phyloP scores from a whole-genome alignment of 108 stramenopile species.

The Conticribra weissflogii region DNA sequence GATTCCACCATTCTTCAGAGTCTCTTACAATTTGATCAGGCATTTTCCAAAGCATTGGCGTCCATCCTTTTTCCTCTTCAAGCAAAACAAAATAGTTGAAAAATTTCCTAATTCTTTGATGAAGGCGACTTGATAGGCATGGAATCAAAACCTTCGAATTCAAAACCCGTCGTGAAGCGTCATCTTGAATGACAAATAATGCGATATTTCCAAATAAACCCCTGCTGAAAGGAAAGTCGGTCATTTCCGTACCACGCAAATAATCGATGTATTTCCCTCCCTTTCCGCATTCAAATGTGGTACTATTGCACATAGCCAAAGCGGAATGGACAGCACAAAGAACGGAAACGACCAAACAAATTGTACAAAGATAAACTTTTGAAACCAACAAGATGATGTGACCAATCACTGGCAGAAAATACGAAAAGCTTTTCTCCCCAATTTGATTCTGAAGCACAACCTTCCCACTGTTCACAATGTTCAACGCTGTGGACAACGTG shows the following conservation, averaged over 20 bases:
- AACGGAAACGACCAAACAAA: slow-evolving; percentile 34
- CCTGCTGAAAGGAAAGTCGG: slow-evolving; percentile 63
- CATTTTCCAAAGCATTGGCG: slow-evolving; percentile 68
- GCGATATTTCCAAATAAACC: slow-evolving; percentile 53
- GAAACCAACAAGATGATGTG: slow-evolving; percentile 29
- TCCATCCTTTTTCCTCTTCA: slow-evolving; percentile 22
- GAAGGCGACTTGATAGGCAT: no score
- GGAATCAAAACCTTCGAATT: no score
- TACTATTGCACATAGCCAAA: slow-evolving; percentile 59
- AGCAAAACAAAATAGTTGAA: no score
- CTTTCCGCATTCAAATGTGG: slow-evolving; percentile 71
- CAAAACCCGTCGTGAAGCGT: slow-evolving; percentile 13
- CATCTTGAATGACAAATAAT: slow-evolving; percentile 55
- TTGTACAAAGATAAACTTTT: slow-evolving; percentile 58
- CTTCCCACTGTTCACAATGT: slow-evolving; percentile 39
- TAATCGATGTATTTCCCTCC: slow-evolving; percentile 66
- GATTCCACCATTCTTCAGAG: slow-evolving; percentile 81
- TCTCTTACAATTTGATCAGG: slow-evolving; percentile 66
- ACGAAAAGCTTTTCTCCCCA: slow-evolving; percentile 1
- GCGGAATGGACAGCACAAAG: slow-evolving; percentile 52
- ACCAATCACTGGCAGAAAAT: neutral
- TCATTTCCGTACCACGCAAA: slow-evolving; percentile 57
- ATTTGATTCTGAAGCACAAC: slow-evolving; percentile 1
- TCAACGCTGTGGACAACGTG: slow-evolving; percentile 35
- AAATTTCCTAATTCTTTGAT: no score